phyloP scores from a whole-genome alignment of 495 filamentous ascomycete genomes.

The Darksidea phi region DNA sequence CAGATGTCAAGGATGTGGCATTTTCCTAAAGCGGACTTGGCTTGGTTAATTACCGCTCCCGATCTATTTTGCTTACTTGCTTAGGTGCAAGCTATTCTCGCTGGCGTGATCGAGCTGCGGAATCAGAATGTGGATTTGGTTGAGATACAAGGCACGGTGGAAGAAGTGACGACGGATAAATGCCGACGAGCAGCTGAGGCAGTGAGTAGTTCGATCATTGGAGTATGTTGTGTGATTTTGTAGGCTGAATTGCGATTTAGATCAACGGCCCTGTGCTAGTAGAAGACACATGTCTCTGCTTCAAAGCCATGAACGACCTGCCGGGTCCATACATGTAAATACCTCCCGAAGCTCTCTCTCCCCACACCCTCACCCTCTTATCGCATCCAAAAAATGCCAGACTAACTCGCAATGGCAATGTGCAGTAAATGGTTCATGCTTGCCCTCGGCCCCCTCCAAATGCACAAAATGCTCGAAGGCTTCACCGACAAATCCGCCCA shows the following conservation, averaged over 20 bases:
- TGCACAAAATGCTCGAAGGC: constrained; percentile 87
- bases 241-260: too few species aligned
- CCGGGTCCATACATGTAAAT: constrained; percentile 96
- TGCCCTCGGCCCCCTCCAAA: constrained; percentile 71
- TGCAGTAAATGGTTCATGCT: constrained; percentile 94
- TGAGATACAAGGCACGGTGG: constrained; percentile 89
- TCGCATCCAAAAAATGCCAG: not conserved
- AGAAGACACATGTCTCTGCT: constrained; percentile 93
- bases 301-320: constrained; percentile 80
- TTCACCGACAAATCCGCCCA: constrained; percentile 88
- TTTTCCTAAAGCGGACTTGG: too few species aligned
- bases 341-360: constrained; percentile 6
- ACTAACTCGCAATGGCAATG: not conserved
- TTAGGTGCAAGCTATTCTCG: constrained; percentile 71
- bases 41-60: too few species aligned
- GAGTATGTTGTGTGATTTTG: too few species aligned
- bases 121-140: constrained; percentile 74
- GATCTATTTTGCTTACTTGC: too few species aligned
- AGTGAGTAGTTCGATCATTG: too few species aligned
- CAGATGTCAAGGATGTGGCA: too few species aligned
- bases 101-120: constrained; percentile 66
- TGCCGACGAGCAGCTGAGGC: constrained; percentile 71
- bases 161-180: constrained; percentile 88
- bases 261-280: constrained; percentile 84
- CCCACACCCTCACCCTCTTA: not conserved